Conservation (phyloP, 139 green algal genomes). For the Coelastrella sp. region DNA sequence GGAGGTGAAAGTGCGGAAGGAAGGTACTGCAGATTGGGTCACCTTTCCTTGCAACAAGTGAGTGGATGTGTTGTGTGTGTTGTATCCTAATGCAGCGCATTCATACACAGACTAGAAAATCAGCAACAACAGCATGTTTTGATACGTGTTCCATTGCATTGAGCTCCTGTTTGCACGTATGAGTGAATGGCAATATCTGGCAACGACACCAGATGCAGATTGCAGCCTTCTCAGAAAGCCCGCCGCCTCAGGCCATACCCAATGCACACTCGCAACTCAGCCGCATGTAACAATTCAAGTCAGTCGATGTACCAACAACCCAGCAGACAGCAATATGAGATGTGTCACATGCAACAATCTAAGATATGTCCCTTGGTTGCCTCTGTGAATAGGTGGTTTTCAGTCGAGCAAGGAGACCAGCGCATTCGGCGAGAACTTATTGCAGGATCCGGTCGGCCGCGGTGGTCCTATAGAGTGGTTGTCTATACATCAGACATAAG, state of each 20-base stretch:
- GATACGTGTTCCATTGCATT: too few species aligned
- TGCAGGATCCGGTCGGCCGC: slow-evolving; percentile 42
- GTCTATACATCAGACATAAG: slow-evolving; percentile 63
- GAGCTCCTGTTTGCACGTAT: too few species aligned
- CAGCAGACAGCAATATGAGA: too few species aligned
- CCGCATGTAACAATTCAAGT: neutral
- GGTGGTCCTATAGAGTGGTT: slow-evolving; percentile 26
- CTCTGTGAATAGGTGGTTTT: slow-evolving; percentile 65
- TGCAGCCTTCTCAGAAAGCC: neutral
- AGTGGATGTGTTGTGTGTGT: neutral
- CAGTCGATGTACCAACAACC: too few species aligned
- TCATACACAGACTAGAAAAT: too few species aligned
- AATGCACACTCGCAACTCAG: neutral
- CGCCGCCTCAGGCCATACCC: too few species aligned
- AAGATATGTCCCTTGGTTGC: too few species aligned
- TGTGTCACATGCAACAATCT: too few species aligned
- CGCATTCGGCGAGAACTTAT: slow-evolving; percentile 61
- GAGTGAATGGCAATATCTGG: too few species aligned
- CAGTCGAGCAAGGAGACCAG: slow-evolving; percentile 71
- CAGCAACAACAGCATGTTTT: too few species aligned
- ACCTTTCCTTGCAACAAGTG: slow-evolving; percentile 51
- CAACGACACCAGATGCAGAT: neutral
- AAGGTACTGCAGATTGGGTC: slow-evolving; percentile 49
- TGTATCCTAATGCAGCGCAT: too few species aligned
- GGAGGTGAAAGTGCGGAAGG: slow-evolving; percentile 72